Base-by-base conservation (phyloP, 2,329 filamentous ascomycete species). In the Neonectria neomacrospora region DNA sequence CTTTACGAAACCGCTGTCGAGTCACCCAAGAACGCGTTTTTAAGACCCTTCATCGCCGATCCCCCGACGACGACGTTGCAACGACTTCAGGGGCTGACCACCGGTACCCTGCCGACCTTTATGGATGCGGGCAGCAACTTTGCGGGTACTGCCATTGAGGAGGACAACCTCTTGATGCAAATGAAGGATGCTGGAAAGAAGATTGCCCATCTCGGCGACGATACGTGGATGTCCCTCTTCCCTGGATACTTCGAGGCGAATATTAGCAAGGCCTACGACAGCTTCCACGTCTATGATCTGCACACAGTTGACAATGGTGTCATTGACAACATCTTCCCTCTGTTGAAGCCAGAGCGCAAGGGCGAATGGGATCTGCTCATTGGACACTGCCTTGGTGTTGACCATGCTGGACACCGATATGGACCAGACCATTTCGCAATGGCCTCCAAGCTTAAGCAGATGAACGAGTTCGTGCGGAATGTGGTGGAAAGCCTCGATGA, bases 221-320 rank as follows among this genome's bases (percentile, higher is more conserved):
- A 99, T 79, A 99, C 96, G 5, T 99, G 96, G 96, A 92, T 94
- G 69, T 86, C 93, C 45, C 82, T 99, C 16, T 99, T 98, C 76
- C 96, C 96, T 0, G 92, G 86, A n/a, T 94, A 96, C 77, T 99
- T 99, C 73, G 90, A 97, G 76, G 82, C 89, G 9, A 91, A 95
- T 60, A 88, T 97, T 60, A 97, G 94, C 70, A 88, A 85, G 71
- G 88, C 96, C 0, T 99, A 97, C 77, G 95, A 98, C 77, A 98
- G 95, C 65, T 97, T 99, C 81, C 97, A 98, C 74, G 96, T 98
- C 7, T 97, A 94, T 93, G 96, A 99, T 77, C 80, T 99, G 72
- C 94, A 98, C 77, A 98, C 96, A 0, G 92, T 99, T 3, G 96
- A 99, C 75, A 95, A 97, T 74, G 96, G 96, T 1, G 96, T 99